Conservation (phyloP, 345 rosid genomes). For the Turnera subulata region DNA sequence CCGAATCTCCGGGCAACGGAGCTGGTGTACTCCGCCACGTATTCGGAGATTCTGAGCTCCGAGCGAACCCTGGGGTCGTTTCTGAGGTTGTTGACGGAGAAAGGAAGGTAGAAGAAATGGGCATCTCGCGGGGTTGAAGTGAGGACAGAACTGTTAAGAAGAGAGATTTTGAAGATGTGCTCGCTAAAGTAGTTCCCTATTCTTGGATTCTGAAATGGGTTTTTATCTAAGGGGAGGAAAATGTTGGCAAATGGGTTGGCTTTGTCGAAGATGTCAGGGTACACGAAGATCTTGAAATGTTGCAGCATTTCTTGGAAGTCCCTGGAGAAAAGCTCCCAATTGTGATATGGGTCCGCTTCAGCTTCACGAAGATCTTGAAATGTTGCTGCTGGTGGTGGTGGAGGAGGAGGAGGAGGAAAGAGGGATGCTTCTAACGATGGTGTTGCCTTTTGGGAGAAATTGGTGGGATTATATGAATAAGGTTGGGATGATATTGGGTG, state of each 20-base stretch:
- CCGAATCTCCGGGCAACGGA: slow-evolving; percentile 19
- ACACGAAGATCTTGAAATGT: slow-evolving; percentile 37
- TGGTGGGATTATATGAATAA: neutral
- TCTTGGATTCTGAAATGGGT: slow-evolving; percentile 30
- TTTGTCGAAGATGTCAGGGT: slow-evolving; percentile 24
- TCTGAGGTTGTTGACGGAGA: slow-evolving; percentile 40
- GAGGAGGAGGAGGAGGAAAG: neutral
- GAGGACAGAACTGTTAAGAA: slow-evolving; percentile 31
- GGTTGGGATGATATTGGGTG: neutral
- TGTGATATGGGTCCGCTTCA: slow-evolving; percentile 32
- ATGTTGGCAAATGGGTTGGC: slow-evolving; percentile 21
- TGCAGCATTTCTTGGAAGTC: slow-evolving; percentile 38
- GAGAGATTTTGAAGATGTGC: slow-evolving; percentile 44
- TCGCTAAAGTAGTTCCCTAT: slow-evolving; percentile 47
- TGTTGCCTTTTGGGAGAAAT: neutral
- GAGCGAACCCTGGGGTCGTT: slow-evolving; percentile 37
- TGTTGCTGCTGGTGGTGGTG: neutral
- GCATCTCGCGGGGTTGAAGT: slow-evolving; percentile 29
- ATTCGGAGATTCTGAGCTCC: slow-evolving; percentile 30
- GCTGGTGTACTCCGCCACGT: slow-evolving; percentile 19
- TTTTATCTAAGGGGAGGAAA: slow-evolving; percentile 31
- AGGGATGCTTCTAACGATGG: neutral
- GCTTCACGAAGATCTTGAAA: neutral
- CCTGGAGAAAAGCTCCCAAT: slow-evolving; percentile 31
- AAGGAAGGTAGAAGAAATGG: slow-evolving; percentile 40